Base-by-base conservation (phyloP, 257 asterid species). In the Primulina huaijiensis region DNA sequence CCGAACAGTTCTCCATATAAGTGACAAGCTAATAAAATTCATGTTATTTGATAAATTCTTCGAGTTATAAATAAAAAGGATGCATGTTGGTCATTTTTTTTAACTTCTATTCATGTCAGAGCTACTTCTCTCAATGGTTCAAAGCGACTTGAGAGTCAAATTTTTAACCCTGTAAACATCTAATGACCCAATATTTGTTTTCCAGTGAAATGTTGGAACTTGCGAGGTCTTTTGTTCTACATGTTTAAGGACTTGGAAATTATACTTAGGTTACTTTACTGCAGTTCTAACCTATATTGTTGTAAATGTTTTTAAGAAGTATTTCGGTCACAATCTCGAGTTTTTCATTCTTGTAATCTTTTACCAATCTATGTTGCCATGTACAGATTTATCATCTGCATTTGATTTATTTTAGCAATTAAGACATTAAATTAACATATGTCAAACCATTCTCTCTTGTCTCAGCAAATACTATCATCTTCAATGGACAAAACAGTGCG, bases 401-500 rank as follows among this genome's bases (percentile, higher is more conserved):
- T 61, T 62, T 61, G 58, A 66, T 70, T 67, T 67, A 8, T 65
- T 72, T 73, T 52, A 37, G 56, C 37, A 52, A 68, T 38, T 64
- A 64, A 14, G 43, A 60, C 65, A 65, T 81, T 35, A 61, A 52
- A 68, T 52, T 60, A 64, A 19, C 43, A 55, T 65, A 65, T 78
- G 31, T 61, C 75, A 69, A 46, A 68, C 59, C 34, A 14, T 35
- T 74, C 62, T 72, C 67, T 73, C 71, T 77, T 70, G 43, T 76
- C 76, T 60, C 87, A 92, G 98, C 87, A 85, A 78, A 77, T 92
- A 81, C 91, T 92, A 62, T 92, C 98, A 63, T 88, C 98, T 68
- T 92, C 98, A 30, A 92, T 92, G 98, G 98, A 92, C 82, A 90
- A 90, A 79, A 90, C 98, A n/a, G 98, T 92, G 79, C 92, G 98